These are phyloP conservation scores for Vanrija sp. DNA, from an alignment of 1,284 basidiomycete species.

Conservation along the genomic window DNA sequence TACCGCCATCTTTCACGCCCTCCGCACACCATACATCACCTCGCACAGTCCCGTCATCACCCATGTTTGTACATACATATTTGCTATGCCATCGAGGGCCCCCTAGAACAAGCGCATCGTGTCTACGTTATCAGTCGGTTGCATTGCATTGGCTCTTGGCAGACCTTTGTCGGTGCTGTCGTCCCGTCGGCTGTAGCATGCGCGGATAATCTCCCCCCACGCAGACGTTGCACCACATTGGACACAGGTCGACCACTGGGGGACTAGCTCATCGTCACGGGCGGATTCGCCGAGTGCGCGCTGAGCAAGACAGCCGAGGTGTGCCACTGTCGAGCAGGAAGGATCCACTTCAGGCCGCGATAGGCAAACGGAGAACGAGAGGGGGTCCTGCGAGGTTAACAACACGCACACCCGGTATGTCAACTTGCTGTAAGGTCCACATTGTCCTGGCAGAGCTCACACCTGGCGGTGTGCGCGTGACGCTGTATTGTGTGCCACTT, in stretches of 20 bases:
- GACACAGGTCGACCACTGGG: neutral
- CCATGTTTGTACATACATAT: too few relatives aligned
- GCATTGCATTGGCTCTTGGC: too few relatives aligned
- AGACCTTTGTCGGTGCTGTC: too few relatives aligned
- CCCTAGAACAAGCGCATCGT: too few relatives aligned
- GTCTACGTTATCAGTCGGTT: too few relatives aligned
- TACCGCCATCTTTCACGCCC: neutral
- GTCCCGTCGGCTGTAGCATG: conserved; percentile 51
- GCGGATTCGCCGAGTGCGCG: neutral
- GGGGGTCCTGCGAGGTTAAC: conserved; percentile 54
- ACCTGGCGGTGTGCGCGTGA: conserved; percentile 45
- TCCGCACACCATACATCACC: neutral
- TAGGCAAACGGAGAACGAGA: conserved; percentile 56
- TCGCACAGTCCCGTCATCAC: neutral
- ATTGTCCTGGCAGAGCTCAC: conserved; percentile 56
- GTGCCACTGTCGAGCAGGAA: conserved; percentile 50
- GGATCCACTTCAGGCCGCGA: neutral
- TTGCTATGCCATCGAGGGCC: too few relatives aligned
- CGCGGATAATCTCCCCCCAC: conserved; percentile 73
- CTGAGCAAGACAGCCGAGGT: conserved; percentile 65
- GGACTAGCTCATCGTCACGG: neutral
- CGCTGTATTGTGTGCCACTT: conserved; percentile 19
- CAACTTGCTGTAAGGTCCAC: conserved; percentile 55
- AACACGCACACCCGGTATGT: conserved; percentile 3
- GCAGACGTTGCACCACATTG: conserved; percentile 56